Percentiles rank a stretch among this genome's conserved stretches.
These are phyloP conservation scores for Tolypocladium tropicale DNA, from an alignment of 2,329 filamentous ascomycete species.

Conservation along the genomic window DNA sequence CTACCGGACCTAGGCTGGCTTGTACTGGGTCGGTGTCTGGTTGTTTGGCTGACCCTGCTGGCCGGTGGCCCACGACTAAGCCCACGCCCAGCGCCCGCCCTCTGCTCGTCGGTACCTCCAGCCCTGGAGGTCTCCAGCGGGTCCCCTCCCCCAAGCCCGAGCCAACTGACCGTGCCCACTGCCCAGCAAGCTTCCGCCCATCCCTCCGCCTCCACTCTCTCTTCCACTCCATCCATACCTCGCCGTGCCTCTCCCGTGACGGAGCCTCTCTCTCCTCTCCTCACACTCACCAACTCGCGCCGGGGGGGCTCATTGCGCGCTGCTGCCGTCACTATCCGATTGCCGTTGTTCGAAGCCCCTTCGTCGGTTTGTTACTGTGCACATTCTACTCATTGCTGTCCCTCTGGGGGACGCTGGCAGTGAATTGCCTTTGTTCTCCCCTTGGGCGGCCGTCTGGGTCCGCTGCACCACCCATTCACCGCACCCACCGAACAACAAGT, in stretches of 20 bases:
- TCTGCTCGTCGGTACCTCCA: no score
- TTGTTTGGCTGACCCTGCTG: background rate
- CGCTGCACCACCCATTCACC: background rate
- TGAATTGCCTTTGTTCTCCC: constrained; percentile 8
- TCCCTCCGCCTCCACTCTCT: constrained; percentile 3
- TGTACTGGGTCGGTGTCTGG: background rate
- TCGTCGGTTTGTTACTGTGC: constrained; percentile 7
- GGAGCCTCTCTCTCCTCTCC: constrained; percentile 2
- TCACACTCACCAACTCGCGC: background rate
- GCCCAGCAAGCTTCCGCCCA: constrained; percentile 1
- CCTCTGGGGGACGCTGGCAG: constrained; percentile 9
- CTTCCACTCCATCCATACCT: background rate
- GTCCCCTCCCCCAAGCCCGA: background rate
- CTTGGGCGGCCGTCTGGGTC: background rate
- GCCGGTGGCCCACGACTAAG: background rate
- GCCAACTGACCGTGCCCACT: background rate
- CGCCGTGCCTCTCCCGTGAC: constrained; percentile 1
- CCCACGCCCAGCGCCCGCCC: background rate
- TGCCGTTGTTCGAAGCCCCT: constrained; percentile 5
- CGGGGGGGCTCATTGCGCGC: constrained; percentile 4
- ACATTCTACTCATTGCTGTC: constrained; percentile 9
- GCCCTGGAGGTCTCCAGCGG: background rate
- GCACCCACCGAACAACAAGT: constrained; percentile 1
- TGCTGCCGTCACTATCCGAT: constrained; percentile 11
- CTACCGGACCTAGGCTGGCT: background rate